These are phyloP conservation scores for Sphenostylis stenocarpa DNA, from an alignment of 306 rosid species.

Conservation along the genomic window DNA sequence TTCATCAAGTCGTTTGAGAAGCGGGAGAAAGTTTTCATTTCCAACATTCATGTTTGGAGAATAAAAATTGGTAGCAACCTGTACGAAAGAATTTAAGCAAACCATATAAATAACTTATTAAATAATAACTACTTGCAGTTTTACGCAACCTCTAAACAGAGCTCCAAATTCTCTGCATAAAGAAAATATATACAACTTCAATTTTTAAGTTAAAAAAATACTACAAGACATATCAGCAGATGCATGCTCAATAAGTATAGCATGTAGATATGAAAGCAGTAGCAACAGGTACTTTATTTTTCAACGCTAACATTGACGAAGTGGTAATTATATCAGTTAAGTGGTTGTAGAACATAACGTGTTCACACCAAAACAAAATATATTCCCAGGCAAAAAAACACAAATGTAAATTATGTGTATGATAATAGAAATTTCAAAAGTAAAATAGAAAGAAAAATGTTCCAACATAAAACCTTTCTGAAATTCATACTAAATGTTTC, in stretches of 20 bases:
- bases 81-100: conserved; percentile 42
- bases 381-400: conserved; percentile 4
- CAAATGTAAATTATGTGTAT: neutral
- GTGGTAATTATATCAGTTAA: neutral
- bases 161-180: neutral
- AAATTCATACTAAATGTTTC: conserved; percentile 10
- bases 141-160: conserved; percentile 21
- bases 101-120: conserved; percentile 21
- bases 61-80: conserved; percentile 88
- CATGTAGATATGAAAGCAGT: neutral
- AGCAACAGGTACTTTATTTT: neutral
- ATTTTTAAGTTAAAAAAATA: conserved; percentile 13
- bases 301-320: neutral
- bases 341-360: neutral
- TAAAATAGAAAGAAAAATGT: neutral
- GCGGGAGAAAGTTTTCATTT: conserved; percentile 82
- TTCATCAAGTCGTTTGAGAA: conserved; percentile 93
- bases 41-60: conserved; percentile 91
- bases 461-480: neutral
- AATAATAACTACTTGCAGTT: conserved; percentile 12
- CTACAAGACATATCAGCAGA: conserved; percentile 16
- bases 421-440: neutral
- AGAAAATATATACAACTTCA: neutral
- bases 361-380: neutral
- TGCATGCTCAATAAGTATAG: conserved; percentile 5